Base-by-base conservation (phyloP, 2,329 filamentous ascomycete species). In the Ampelomyces quisqualis region DNA sequence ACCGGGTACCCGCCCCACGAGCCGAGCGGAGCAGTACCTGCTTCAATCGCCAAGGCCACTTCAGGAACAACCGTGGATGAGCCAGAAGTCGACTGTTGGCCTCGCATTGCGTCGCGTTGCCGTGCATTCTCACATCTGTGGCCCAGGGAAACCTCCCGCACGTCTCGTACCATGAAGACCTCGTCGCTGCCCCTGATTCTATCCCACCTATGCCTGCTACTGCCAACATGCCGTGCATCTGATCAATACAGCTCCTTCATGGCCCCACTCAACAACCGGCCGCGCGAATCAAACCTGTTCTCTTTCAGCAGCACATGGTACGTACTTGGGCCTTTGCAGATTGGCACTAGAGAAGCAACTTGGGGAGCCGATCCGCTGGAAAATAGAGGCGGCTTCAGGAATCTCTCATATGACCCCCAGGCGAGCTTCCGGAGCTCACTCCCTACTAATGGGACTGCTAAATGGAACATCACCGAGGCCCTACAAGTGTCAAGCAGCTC, bases 341-440 rank as follows among this genome's bases (percentile, higher is more conserved):
- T 77, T 40, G 79, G 79, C 45, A 82, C 77, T 39, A 69, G 78
- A 76, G 79, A 81, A 64, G 76, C 76, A 15, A 66, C 75, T 18
- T 82, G 78, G 78, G 78, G 78, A 26, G 73, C 78, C 21, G 79
- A 82, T 64, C 79, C 78, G 24, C 65, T 81, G 27, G 77, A 80
- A 49, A 63, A 61, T 38, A 49, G 70, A 38, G 78, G 78, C 28
- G 78, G 78, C 28, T 81, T 81, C 54, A 68, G 64, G 40, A 62
- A 60, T 23, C 61, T 80, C 20, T 49, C 62, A 8, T 75, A 71
- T 54, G 64, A 76, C 55, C 46, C 60, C 2, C 47, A 68, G 13
- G 66, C 69, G 21, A 58, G 45, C 1, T 81, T 76, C 51, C 64
- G 61, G 39, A 80, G 74, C 62, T 75, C 78, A 8, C 67, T 81